Evolutionary conservation across 2,329 filamentous ascomycete species (phyloP).

Genomic region (Cercospora berteroae): DNA sequence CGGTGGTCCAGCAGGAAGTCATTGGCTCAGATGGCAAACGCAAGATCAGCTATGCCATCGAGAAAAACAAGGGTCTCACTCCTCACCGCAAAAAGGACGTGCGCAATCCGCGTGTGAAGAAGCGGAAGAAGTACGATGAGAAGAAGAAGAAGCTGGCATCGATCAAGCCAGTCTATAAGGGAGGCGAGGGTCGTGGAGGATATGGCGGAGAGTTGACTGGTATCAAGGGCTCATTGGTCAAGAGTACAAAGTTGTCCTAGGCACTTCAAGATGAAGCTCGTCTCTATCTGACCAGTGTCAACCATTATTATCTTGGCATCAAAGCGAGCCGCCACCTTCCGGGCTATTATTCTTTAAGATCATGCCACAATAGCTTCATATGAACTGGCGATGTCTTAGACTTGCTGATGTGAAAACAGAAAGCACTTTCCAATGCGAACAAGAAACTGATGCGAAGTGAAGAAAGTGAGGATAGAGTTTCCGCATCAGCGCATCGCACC

Average conservation of each 20-base stretch:
- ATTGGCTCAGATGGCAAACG: conserved; percentile 83
- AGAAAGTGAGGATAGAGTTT: background rate
- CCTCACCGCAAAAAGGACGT: conserved; percentile 91
- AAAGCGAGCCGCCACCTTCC: background rate
- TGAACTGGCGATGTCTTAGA: background rate
- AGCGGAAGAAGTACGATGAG: conserved; percentile 91
- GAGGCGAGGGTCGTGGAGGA: conserved; percentile 76
- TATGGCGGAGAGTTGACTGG: conserved; percentile 91
- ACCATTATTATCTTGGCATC: background rate
- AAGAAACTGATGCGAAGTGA: background rate
- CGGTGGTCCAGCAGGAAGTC: conserved; percentile 65
- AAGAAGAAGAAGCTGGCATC: conserved; percentile 96
- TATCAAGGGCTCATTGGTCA: conserved; percentile 91
- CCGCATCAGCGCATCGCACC: background rate
- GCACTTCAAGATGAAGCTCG: background rate
- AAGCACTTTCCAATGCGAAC: background rate
- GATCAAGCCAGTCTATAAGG: conserved; percentile 81
- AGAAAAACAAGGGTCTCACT: conserved; percentile 95
- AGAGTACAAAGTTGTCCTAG: conserved; percentile 80
- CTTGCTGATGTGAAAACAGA: background rate
- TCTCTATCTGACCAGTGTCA: background rate
- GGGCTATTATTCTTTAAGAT: background rate
- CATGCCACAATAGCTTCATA: background rate
- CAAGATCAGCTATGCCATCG: conserved; percentile 87
- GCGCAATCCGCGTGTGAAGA: conserved; percentile 94